Conservation (phyloP, 352 stramenopile species). For the Pythium apleroticum region DNA sequence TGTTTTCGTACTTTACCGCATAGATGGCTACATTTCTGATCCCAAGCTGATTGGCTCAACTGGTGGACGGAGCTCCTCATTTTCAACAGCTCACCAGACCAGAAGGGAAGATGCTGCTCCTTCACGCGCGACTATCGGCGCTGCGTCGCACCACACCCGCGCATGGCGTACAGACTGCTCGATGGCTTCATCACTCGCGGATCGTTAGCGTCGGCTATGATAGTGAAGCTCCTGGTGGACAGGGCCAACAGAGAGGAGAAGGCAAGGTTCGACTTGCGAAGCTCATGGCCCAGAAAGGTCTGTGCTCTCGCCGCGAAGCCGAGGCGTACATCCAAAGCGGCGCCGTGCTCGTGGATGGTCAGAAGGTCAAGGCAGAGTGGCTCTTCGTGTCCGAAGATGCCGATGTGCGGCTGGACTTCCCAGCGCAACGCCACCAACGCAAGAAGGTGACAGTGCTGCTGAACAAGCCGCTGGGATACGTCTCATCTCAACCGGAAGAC, state of each 20-base stretch:
- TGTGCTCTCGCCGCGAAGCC: conserved; percentile 81
- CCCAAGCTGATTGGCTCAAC: conserved; percentile 2
- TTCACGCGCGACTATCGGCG: neutral
- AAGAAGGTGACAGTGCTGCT: conserved; percentile 81
- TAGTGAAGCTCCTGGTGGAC: neutral
- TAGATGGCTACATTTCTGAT: neutral
- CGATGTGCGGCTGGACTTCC: conserved; percentile 58
- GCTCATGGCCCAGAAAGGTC: conserved; percentile 72
- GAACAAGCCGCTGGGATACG: conserved; percentile 82
- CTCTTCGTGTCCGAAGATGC: conserved; percentile 62
- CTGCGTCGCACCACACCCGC: neutral
- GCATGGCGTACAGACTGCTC: neutral
- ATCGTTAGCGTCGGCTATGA: neutral
- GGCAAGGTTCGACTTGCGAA: conserved; percentile 68
- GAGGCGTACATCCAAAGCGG: conserved; percentile 80
- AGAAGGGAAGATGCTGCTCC: neutral
- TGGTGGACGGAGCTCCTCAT: conserved; percentile 3
- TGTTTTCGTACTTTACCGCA: neutral
- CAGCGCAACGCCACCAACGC: conserved; percentile 66
- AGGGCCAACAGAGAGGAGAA: conserved; percentile 4
- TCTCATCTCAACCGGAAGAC: conserved; percentile 76
- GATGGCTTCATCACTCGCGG: neutral
- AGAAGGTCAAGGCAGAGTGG: conserved; percentile 61
- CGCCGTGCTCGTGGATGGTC: conserved; percentile 71
- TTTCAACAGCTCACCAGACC: neutral